Percentiles rank a stretch among this genome's conserved stretches.
These are phyloP conservation scores for Blastobotrys mokoenaii DNA, from an alignment of 805 yeast species.

Conservation along the genomic window DNA sequence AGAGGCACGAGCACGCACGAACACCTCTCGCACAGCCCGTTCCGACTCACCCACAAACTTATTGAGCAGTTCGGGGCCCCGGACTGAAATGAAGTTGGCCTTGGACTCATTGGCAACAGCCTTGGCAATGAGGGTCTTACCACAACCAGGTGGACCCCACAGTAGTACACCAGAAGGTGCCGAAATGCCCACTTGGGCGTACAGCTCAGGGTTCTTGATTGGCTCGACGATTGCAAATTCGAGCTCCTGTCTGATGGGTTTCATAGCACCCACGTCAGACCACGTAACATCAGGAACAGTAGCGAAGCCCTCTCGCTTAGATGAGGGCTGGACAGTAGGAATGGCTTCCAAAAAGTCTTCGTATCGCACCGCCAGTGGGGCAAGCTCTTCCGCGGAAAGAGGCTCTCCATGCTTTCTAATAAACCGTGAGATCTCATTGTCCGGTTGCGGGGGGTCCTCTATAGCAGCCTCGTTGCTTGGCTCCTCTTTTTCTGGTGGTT, in stretches of 20 bases:
- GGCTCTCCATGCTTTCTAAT: constrained; percentile 70
- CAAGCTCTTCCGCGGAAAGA: constrained; percentile 64
- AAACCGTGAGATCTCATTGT: constrained; percentile 4
- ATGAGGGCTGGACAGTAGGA: constrained; percentile 93
- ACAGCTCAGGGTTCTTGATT: constrained; percentile 83
- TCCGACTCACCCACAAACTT: constrained; percentile 97
- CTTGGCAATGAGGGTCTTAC: constrained; percentile 90
- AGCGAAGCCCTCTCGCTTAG: constrained; percentile 97
- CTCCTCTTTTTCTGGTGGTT: constrained; percentile 1
- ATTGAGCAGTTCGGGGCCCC: constrained; percentile 91
- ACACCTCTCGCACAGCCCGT: constrained; percentile 87
- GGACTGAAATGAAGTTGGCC: constrained; percentile 90
- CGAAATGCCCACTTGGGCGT: constrained; percentile 81
- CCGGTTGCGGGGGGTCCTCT: constrained; percentile 13
- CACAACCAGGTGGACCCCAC: constrained; percentile 99
- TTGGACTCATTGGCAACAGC: constrained; percentile 97
- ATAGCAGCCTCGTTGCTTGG: constrained; percentile 24
- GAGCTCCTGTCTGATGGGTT: constrained; percentile 72
- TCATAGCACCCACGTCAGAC: constrained; percentile 88
- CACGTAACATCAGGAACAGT: constrained; percentile 97
- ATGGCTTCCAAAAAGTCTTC: constrained; percentile 78
- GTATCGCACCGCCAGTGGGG: constrained; percentile 63
- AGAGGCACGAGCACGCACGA: constrained; percentile 84
- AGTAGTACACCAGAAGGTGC: constrained; percentile 95
- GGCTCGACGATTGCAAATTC: constrained; percentile 99